A percentile compares a stretch with the other conserved stretches of the same genome.
These are phyloP conservation scores for Murraya koenigii DNA, from an alignment of 345 rosid genomes.

Conservation along the genomic window DNA sequence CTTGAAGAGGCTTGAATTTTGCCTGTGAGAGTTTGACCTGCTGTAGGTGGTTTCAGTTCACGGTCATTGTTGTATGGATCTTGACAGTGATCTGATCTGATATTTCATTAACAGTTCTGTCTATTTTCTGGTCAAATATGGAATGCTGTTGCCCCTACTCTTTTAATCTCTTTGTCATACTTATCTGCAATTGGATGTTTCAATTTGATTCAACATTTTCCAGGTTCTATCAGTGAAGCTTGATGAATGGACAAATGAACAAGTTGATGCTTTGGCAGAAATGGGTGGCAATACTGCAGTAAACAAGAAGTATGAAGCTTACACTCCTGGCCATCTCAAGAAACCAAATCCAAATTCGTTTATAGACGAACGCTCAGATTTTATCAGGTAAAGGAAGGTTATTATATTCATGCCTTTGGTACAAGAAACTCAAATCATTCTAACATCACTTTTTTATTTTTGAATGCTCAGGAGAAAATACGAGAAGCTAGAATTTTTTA, in stretches of 20 bases:
- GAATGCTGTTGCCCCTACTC: not conserved
- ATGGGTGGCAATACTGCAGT: conserved; percentile 75
- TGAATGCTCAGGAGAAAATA: conserved; percentile 70
- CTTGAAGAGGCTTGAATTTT: not conserved
- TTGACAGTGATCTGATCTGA: not conserved
- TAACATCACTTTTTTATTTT: conserved; percentile 10
- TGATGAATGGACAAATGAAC: conserved; percentile 96
- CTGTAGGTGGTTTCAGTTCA: not conserved
- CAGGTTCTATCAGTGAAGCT: conserved; percentile 91
- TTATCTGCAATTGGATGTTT: conserved; percentile 1
- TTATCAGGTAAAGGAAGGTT: conserved; percentile 53
- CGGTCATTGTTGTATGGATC: not conserved
- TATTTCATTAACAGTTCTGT: not conserved
- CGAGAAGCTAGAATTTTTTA: conserved; percentile 65
- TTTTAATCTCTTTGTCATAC: conserved; percentile 1
- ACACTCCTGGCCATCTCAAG: conserved; percentile 46
- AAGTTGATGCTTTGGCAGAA: conserved; percentile 54
- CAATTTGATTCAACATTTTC: conserved; percentile 17
- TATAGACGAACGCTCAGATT: conserved; percentile 74
- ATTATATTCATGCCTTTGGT: not conserved
- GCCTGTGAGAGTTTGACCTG: not conserved
- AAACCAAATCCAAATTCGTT: conserved; percentile 83
- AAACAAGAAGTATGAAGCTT: conserved; percentile 78
- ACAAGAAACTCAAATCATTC: not conserved
- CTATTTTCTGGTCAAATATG: not conserved